Evolutionary conservation across 2,329 filamentous ascomycete species (phyloP), one percentile per base, ranked within the genome.

Genomic region (Sclerotiophoma versabilis): DNA sequence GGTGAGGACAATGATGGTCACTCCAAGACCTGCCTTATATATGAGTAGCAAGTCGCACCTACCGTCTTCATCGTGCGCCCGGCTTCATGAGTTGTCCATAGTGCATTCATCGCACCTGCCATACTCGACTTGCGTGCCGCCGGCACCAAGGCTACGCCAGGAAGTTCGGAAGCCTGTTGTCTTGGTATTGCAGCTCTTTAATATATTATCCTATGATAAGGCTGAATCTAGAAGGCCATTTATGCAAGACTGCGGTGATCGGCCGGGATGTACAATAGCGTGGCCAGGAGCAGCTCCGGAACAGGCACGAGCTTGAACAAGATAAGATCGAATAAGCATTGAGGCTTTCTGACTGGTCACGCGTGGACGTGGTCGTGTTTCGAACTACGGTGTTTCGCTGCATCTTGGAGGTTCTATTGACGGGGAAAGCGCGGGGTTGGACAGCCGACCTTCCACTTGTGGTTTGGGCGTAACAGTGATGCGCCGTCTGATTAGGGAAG

Each of bases 271-370:
- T 22, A 19, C 15, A 32, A 47, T 50, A 42, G 47, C 42, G 41
- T 50, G 25, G 46, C 36, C 27, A 32, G 41, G 46, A 46, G 39
- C 22, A 27, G 20, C 22, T 37, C 47, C 37, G n/a, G 15, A 56
- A 47, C 8, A 50, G 52, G 52, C 46, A 56, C 43, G 47, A 50
- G 52, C 52, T 56, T 56, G 47, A 50, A 42, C 52, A 37, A 43
- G 52, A 56, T 43, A 56, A 47, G 52, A 56, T 33, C 33, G 22
- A 50, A 19, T 25, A 56, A 56, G 52, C 52, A 50, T 33, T 33
- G 15, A 19, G 25, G 23, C 52, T 27, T 43, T 19, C 25, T 43
- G 30, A 56, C 20, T 56, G 52, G 52, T 47, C 41, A 47, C 34
- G 22, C 29, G 23, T 36, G 6, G 44, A 20, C 30, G 25, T 42